These are phyloP conservation scores for Diplodia mutila DNA, from an alignment of 2,329 filamentous ascomycete genomes.

Conservation along the genomic window DNA sequence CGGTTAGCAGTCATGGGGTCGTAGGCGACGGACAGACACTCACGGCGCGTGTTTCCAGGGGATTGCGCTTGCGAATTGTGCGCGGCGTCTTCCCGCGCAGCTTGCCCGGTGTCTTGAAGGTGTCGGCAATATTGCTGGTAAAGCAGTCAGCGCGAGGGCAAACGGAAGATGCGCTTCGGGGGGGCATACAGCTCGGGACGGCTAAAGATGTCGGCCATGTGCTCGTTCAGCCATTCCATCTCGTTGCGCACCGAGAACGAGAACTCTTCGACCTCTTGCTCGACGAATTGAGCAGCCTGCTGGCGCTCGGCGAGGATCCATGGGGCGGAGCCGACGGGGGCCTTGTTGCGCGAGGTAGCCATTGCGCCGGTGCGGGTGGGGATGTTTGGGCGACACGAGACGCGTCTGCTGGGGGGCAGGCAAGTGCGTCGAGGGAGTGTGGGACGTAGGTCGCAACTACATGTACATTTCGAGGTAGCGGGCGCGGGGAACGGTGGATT, in stretches of 20 bases:
- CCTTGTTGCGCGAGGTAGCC: conserved; percentile 34
- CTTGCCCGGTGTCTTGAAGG: conserved; percentile 93
- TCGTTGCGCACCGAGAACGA: conserved; percentile 90
- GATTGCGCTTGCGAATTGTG: conserved; percentile 65
- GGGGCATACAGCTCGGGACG: conserved; percentile 77
- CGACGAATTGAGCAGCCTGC: conserved; percentile 73
- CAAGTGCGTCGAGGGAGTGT: not conserved
- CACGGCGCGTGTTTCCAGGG: conserved; percentile 66
- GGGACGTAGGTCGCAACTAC: not conserved
- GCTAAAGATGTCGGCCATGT: conserved; percentile 93
- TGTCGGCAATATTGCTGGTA: conserved; percentile 81
- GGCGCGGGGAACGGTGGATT: not conserved
- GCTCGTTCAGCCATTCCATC: conserved; percentile 97
- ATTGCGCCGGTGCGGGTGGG: conserved; percentile 24
- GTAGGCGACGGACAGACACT: conserved; percentile 55
- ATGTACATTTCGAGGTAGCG: conserved; percentile 8
- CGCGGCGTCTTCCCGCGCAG: conserved; percentile 80
- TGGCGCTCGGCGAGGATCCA: conserved; percentile 87
- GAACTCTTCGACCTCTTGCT: conserved; percentile 89
- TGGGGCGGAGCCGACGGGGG: conserved; percentile 74
- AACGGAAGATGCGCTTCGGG: conserved; percentile 18
- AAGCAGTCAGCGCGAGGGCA: conserved; percentile 26
- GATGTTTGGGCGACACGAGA: conserved; percentile 1
- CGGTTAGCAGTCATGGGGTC: conserved; percentile 50
- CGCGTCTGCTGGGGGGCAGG: not conserved